Evolutionary conservation across 1,284 basidiomycete genomes (phyloP).

Genomic region (Boletus nobilissimus): DNA sequence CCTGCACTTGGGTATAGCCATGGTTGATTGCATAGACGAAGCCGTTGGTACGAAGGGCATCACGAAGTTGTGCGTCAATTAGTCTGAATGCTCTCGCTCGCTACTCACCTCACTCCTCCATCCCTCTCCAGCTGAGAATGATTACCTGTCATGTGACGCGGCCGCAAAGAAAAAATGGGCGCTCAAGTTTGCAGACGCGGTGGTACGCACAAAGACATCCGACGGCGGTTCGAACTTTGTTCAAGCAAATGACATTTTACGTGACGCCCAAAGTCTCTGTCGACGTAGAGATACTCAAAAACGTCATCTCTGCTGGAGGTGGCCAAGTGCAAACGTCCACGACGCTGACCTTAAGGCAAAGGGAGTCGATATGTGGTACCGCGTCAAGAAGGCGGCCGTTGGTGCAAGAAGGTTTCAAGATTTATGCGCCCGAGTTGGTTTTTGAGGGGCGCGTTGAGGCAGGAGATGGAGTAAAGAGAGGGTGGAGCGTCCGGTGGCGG

Average conservation of each 20-base stretch:
- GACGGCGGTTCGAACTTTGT: slow-evolving; percentile 59
- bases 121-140: slow-evolving; percentile 62
- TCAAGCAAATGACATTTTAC: slow-evolving; percentile 76
- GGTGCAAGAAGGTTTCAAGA: slow-evolving; percentile 56
- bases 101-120: slow-evolving; percentile 4
- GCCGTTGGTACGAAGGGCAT: slow-evolving; percentile 66
- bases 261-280: slow-evolving; percentile 70
- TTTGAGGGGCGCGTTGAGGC: slow-evolving; percentile 68
- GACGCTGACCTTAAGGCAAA: slow-evolving; percentile 59
- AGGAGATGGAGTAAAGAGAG: slow-evolving; percentile 73
- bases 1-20: slow-evolving; percentile 61
- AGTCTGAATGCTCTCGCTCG: neutral
- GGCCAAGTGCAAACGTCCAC: slow-evolving; percentile 69
- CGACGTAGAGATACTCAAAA: slow-evolving; percentile 68
- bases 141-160: slow-evolving; percentile 68
- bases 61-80: slow-evolving; percentile 59
- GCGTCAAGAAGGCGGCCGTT: slow-evolving; percentile 67
- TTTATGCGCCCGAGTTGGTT: slow-evolving; percentile 77
- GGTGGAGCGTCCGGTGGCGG: slow-evolving; percentile 38
- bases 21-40: slow-evolving; percentile 71
- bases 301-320: slow-evolving; percentile 71
- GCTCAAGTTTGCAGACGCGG: slow-evolving; percentile 68
- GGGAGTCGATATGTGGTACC: slow-evolving; percentile 69
- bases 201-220: slow-evolving; percentile 62
- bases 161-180: slow-evolving; percentile 70